Percentiles rank a stretch among this genome's conserved stretches.
These are phyloP conservation scores for Clavispora fructus DNA, from an alignment of 805 yeast genomes.

Conservation along the genomic window DNA sequence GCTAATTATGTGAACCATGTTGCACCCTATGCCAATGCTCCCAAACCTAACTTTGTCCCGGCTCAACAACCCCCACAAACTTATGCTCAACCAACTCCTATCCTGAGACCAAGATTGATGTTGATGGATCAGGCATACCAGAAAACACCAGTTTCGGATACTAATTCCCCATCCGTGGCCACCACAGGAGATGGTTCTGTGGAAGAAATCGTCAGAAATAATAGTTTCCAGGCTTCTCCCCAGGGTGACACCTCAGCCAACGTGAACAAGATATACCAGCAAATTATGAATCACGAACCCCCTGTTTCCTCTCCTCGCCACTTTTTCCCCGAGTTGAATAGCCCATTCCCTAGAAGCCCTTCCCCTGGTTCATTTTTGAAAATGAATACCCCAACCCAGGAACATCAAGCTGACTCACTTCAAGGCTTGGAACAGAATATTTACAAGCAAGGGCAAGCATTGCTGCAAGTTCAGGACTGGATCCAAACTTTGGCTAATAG, in stretches of 20 bases:
- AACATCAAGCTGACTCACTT: constrained; percentile 4
- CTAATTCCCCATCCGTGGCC: constrained; percentile 1
- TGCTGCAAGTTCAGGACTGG: constrained; percentile 56
- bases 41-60: constrained; percentile 1
- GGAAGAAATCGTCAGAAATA: constrained; percentile 14
- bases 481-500: constrained; percentile 27
- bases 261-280: constrained; percentile 28
- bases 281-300: constrained; percentile 23
- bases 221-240: neutral
- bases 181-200: constrained; percentile 9
- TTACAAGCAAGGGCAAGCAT: constrained; percentile 45
- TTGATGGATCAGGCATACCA: constrained; percentile 35
- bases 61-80: constrained; percentile 2
- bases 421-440: constrained; percentile 43
- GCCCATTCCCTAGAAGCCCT: constrained; percentile 2
- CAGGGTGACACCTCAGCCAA: constrained; percentile 8
- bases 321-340: constrained; percentile 29
- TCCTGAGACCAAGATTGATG: constrained; percentile 34
- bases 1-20: constrained; percentile 14
- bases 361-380: neutral
- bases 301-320: constrained; percentile 27
- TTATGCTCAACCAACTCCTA: constrained; percentile 8
- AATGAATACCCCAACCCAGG: constrained; percentile 1
- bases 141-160: constrained; percentile 7
- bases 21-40: constrained; percentile 14